Conservation (phyloP, 2,329 filamentous ascomycete genomes). For the Apiospora arundinis region DNA sequence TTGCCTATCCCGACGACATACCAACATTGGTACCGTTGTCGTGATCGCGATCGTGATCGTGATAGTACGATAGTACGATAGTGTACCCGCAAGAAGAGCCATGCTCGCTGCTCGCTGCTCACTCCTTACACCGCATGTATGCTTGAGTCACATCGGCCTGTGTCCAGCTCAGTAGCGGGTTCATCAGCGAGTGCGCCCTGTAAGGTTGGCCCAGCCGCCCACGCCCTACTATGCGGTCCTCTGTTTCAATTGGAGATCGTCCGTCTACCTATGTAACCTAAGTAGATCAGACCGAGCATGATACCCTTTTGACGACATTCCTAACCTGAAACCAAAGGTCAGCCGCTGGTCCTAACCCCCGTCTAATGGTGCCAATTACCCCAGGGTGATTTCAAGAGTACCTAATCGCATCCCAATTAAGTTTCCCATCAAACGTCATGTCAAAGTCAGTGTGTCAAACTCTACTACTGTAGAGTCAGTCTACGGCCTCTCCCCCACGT, state of each 20-base stretch:
- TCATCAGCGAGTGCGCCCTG: not conserved
- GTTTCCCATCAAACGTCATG: not conserved
- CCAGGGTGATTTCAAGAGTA: not conserved
- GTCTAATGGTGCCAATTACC: not conserved
- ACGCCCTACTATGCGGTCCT: too few relatives aligned
- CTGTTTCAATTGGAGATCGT: not conserved
- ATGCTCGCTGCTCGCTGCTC: too few relatives aligned
- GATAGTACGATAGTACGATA: not conserved
- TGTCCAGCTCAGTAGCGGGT: not conserved
- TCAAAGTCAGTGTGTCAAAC: not conserved
- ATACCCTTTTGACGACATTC: not conserved
- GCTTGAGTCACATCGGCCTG: not conserved
- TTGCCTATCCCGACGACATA: not conserved
- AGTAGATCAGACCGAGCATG: not conserved
- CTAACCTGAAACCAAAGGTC: not conserved
- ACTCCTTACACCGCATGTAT: constrained; percentile 5
- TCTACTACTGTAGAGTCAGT: not conserved
- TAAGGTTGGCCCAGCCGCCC: too few relatives aligned
- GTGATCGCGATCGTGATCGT: not conserved
- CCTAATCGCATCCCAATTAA: not conserved
- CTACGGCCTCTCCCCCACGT: not conserved
- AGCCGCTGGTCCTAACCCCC: not conserved
- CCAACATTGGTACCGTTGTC: not conserved
- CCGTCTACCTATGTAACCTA: not conserved
- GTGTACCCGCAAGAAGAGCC: too few relatives aligned